A percentile compares a stretch with the other conserved stretches of the same genome.
These are phyloP conservation scores for Trichosanthes truncata DNA, from an alignment of 306 rosid species.

Conservation along the genomic window DNA sequence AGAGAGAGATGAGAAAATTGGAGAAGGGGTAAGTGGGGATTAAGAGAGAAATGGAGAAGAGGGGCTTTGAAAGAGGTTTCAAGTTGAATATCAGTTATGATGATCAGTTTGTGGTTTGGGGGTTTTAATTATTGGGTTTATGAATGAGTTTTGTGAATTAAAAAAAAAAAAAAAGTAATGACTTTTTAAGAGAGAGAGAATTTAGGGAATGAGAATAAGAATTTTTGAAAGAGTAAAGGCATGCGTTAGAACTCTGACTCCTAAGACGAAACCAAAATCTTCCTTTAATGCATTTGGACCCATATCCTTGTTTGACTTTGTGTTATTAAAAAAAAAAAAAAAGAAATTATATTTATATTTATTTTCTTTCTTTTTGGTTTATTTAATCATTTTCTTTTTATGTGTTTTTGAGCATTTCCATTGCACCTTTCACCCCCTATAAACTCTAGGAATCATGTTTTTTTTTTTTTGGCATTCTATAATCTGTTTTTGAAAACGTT, in stretches of 20 bases:
- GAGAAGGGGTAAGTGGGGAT: not conserved
- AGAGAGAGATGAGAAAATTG: not conserved
- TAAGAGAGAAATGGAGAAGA: not conserved
- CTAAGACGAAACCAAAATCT: slow-evolving; percentile 33
- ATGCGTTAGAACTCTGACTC: slow-evolving; percentile 44
- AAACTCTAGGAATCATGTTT: not conserved
- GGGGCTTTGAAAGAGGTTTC: not conserved
- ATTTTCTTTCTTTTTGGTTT: not conserved
- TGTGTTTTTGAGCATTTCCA: not conserved
- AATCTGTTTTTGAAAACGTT: not conserved
- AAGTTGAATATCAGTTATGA: not conserved
- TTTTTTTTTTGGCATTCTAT: not conserved
- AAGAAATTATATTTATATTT: not conserved
- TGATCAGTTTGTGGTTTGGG: not conserved
- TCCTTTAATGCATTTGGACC: slow-evolving; percentile 12
- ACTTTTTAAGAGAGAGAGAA: not conserved
- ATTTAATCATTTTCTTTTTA: not conserved
- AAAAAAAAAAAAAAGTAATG: not conserved
- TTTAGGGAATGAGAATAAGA: not conserved
- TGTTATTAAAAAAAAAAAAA: not conserved
- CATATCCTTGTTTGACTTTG: slow-evolving; percentile 25
- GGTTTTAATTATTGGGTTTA: slow-evolving; percentile 4
- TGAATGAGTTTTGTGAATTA: not conserved
- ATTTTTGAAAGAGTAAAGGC: slow-evolving; percentile 16
- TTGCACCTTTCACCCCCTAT: not conserved